A percentile compares a stretch with the other conserved stretches of the same genome.
phyloP scores from a whole-genome alignment of 441 rosid species.

The Macaranga tanarius region DNA sequence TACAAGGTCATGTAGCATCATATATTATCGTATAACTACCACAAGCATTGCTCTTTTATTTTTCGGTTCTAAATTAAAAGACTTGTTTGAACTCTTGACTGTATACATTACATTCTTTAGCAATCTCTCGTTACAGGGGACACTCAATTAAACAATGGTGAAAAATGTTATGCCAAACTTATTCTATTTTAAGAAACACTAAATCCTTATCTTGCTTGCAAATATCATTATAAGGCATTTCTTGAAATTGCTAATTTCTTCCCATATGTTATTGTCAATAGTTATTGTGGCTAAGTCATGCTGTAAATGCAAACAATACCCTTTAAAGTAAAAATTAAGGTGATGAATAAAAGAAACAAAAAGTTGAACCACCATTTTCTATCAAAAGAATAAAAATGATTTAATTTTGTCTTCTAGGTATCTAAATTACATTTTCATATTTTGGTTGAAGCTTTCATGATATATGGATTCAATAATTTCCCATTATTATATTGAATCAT shows the following conservation, averaged over 20 bases:
- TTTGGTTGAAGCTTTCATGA: background rate
- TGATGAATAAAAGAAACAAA: background rate
- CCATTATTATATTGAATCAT: background rate
- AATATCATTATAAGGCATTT: constrained; percentile 93
- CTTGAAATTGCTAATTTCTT: constrained; percentile 87
- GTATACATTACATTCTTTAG: constrained; percentile 28
- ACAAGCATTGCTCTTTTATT: background rate
- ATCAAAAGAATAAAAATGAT: too few relatives aligned
- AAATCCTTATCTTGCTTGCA: constrained; percentile 77
- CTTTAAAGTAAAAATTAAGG: background rate
- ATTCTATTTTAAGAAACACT: constrained; percentile 83
- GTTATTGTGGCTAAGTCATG: constrained; percentile 77
- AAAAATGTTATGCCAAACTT: constrained; percentile 77
- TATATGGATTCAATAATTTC: background rate
- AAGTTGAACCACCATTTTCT: too few relatives aligned
- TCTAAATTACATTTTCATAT: too few relatives aligned
- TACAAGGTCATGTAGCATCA: background rate
- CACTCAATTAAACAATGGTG: constrained; percentile 91
- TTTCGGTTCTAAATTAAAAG: background rate
- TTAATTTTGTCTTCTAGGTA: too few relatives aligned
- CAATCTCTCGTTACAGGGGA: constrained; percentile 66
- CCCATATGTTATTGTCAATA: constrained; percentile 75
- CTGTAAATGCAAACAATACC: constrained; percentile 35
- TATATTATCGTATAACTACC: background rate
- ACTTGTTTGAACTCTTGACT: too few relatives aligned